These are phyloP conservation scores for Daucus carota DNA, from an alignment of 129 eudicot genomes.

Conservation along the genomic window DNA sequence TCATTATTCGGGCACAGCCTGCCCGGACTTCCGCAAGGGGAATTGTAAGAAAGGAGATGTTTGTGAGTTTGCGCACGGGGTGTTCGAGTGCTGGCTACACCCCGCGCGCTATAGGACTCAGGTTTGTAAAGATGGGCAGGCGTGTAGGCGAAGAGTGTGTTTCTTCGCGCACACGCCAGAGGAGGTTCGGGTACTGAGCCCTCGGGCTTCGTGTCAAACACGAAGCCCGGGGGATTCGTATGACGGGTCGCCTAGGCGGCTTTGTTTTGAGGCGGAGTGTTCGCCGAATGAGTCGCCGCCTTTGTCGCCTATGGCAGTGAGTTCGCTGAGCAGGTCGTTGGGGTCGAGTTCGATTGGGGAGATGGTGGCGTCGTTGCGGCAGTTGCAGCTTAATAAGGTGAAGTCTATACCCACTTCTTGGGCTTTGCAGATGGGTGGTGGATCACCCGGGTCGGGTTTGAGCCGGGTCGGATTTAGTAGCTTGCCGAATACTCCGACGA, in stretches of 20 bases:
- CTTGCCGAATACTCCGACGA: constrained; percentile 64
- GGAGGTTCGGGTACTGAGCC: constrained; percentile 63
- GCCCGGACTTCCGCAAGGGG: constrained; percentile 77
- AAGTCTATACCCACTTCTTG: constrained; percentile 35
- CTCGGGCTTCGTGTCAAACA: constrained; percentile 15
- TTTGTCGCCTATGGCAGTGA: constrained; percentile 45
- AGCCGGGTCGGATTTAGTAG: constrained; percentile 53
- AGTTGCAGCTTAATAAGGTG: constrained; percentile 61
- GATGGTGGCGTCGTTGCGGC: constrained; percentile 50
- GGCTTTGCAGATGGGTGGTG: constrained; percentile 35
- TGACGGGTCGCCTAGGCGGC: constrained; percentile 34
- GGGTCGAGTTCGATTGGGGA: constrained; percentile 51
- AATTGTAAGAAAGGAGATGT: constrained; percentile 63
- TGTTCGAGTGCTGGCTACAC: constrained; percentile 88
- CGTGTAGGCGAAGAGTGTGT: constrained; percentile 60
- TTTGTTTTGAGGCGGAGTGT: constrained; percentile 18
- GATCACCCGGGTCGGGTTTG: constrained; percentile 31
- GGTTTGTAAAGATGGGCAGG: constrained; percentile 68
- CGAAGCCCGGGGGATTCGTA: too few relatives aligned
- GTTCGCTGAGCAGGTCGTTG: constrained; percentile 37
- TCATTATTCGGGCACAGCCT: constrained; percentile 71
- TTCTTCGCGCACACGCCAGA: constrained; percentile 88
- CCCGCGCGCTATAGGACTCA: constrained; percentile 77
- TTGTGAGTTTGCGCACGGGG: constrained; percentile 79
- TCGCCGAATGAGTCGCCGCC: constrained; percentile 56